These are phyloP conservation scores for Scenedesmus sp. DNA, from an alignment of 163 green algal species.

Conservation along the genomic window DNA sequence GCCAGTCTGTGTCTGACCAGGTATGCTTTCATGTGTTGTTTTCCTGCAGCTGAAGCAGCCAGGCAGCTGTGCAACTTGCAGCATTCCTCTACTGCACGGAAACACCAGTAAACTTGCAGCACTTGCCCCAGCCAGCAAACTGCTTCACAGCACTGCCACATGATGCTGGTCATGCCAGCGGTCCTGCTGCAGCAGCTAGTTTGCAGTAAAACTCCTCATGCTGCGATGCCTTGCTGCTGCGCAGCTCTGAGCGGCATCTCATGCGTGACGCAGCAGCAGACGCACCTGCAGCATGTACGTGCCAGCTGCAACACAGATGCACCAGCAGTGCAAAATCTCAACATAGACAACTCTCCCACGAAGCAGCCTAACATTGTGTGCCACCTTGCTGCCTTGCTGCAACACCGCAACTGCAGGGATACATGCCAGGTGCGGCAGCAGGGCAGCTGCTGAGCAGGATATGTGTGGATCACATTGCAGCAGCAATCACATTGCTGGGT, in stretches of 20 bases:
- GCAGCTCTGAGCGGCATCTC: background rate
- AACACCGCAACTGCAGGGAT: constrained; percentile 65
- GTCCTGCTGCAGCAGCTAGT: background rate
- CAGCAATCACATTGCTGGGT: background rate
- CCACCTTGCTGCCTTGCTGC: background rate
- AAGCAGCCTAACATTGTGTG: too few species aligned
- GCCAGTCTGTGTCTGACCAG: constrained; percentile 75
- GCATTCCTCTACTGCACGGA: background rate
- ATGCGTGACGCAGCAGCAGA: background rate
- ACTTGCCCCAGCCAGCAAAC: too few species aligned
- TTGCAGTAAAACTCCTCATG: background rate
- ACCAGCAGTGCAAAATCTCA: background rate
- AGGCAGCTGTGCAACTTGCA: background rate
- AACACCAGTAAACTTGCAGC: background rate
- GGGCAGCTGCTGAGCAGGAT: background rate
- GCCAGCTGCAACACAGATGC: background rate
- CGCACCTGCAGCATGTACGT: background rate
- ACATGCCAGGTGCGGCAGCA: constrained; percentile 74
- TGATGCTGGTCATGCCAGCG: background rate
- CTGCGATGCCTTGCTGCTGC: background rate
- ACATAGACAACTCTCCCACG: too few species aligned
- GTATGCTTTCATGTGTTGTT: background rate
- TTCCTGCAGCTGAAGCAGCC: background rate
- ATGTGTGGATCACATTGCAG: background rate
- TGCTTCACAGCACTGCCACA: too few species aligned